Percentiles rank a stretch among this genome's conserved stretches.
Conservation (phyloP, 441 rosid species). For the Melastoma candidum region DNA sequence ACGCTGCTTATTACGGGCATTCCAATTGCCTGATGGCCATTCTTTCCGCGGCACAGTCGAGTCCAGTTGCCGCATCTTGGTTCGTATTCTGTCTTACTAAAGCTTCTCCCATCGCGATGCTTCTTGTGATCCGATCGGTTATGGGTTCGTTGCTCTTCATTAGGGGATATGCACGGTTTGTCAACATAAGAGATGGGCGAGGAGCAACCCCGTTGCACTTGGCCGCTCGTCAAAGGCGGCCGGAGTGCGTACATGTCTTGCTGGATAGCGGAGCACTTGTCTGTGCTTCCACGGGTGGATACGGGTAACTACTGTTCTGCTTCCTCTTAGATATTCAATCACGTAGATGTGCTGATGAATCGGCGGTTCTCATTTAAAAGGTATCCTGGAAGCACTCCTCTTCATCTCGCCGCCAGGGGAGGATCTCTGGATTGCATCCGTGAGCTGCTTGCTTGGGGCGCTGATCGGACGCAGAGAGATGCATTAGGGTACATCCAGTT, state of each 20-base stretch:
- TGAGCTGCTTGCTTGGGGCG: constrained; percentile 92
- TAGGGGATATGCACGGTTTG: constrained; percentile 68
- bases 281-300: constrained; percentile 66
- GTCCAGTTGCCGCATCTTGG: constrained; percentile 60
- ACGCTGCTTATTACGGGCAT: constrained; percentile 70
- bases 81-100: constrained; percentile 10
- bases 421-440: constrained; percentile 95
- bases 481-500: constrained; percentile 64
- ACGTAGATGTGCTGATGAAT: constrained; percentile 8
- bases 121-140: constrained; percentile 1
- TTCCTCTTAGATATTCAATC: background rate
- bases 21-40: constrained; percentile 50
- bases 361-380: constrained; percentile 30
- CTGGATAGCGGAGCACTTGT: constrained; percentile 66
- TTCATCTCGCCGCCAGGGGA: constrained; percentile 93
- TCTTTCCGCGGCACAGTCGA: constrained; percentile 56
- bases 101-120: background rate
- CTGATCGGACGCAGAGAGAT: constrained; percentile 94
- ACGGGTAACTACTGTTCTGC: constrained; percentile 35
- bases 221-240: constrained; percentile 61
- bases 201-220: constrained; percentile 76
- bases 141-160: constrained; percentile 5
- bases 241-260: constrained; percentile 49
- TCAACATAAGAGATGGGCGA: constrained; percentile 55
- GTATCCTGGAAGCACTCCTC: constrained; percentile 87